Evolutionary conservation across 768 basidiomycete species (phyloP).

Genomic region (Boletus vinaceobasis): DNA sequence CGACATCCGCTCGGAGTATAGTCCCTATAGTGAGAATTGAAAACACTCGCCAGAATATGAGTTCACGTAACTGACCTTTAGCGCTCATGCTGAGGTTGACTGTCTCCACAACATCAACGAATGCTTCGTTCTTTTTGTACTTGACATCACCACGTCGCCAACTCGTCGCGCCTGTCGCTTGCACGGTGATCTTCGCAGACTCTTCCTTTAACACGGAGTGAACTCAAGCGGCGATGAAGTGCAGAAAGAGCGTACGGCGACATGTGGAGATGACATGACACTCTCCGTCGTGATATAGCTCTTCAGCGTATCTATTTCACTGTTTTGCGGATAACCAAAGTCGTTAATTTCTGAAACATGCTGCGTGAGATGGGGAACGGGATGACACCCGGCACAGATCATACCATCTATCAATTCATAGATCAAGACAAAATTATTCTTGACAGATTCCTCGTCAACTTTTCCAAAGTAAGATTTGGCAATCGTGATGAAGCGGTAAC

Average conservation of each 20-base stretch:
- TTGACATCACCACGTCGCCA: constrained; percentile 96
- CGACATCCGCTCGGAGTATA: constrained; percentile 91
- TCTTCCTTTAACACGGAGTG: constrained; percentile 64
- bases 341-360: constrained; percentile 83
- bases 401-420: constrained; percentile 96
- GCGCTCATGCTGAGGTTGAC: constrained; percentile 97
- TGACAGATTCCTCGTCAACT: constrained; percentile 95
- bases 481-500: constrained; percentile 94
- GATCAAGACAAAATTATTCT: constrained; percentile 98
- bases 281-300: constrained; percentile 98
- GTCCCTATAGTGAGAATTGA: constrained; percentile 52
- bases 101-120: constrained; percentile 98
- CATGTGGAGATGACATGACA: constrained; percentile 80
- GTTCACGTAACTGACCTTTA: constrained; percentile 51
- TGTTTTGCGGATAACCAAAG: constrained; percentile 99
- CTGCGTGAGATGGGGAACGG: constrained; percentile 3
- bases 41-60: neutral
- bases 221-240: neutral
- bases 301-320: constrained; percentile 96
- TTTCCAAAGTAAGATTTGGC: constrained; percentile 97
- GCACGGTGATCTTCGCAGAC: constrained; percentile 93
- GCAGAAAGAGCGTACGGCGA: constrained; percentile 53
- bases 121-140: constrained; percentile 99
- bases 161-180: constrained; percentile 95
- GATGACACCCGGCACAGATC: constrained; percentile 11